Evolutionary conservation across 352 stramenopile species (phyloP).

Genomic region (Plasmopara halstedii): DNA sequence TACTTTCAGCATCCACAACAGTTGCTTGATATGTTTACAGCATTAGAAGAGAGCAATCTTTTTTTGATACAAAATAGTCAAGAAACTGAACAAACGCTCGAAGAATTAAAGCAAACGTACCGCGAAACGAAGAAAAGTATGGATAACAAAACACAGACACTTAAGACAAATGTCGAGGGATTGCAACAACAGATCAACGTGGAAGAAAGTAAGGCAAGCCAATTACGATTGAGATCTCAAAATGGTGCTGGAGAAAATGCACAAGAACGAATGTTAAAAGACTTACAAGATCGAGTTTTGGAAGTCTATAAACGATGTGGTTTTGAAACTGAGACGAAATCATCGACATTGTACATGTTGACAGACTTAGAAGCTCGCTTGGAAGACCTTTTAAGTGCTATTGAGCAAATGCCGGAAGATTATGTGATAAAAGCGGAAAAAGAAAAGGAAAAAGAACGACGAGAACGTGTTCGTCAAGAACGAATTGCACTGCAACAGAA

Average conservation of each 20-base stretch:
- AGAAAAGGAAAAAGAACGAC: slow-evolving; percentile 91
- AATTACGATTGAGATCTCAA: slow-evolving; percentile 58
- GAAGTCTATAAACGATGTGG: slow-evolving; percentile 90
- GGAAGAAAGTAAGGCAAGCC: slow-evolving; percentile 80
- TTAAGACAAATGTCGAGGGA: slow-evolving; percentile 87
- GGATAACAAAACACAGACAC: slow-evolving; percentile 76
- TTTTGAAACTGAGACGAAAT: slow-evolving; percentile 89
- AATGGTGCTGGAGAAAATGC: slow-evolving; percentile 75
- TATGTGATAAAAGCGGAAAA: slow-evolving; percentile 92
- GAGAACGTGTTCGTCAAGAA: slow-evolving; percentile 88
- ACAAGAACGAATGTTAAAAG: slow-evolving; percentile 84
- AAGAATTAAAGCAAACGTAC: slow-evolving; percentile 92
- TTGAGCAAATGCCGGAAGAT: slow-evolving; percentile 91
- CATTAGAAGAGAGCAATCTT: slow-evolving; percentile 92
- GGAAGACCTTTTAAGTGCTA: slow-evolving; percentile 86
- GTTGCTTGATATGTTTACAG: slow-evolving; percentile 90
- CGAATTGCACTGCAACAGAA: slow-evolving; percentile 89
- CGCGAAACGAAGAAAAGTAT: slow-evolving; percentile 86
- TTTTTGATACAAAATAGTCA: slow-evolving; percentile 95
- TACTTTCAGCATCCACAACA: slow-evolving; percentile 93
- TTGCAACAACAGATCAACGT: slow-evolving; percentile 80
- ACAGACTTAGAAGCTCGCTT: slow-evolving; percentile 87
- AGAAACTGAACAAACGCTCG: slow-evolving; percentile 91
- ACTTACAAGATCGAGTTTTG: slow-evolving; percentile 83
- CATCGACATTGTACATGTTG: slow-evolving; percentile 91